phyloP scores from a whole-genome alignment of 2,329 filamentous ascomycete species.

The Rugonectria rugulosa region DNA sequence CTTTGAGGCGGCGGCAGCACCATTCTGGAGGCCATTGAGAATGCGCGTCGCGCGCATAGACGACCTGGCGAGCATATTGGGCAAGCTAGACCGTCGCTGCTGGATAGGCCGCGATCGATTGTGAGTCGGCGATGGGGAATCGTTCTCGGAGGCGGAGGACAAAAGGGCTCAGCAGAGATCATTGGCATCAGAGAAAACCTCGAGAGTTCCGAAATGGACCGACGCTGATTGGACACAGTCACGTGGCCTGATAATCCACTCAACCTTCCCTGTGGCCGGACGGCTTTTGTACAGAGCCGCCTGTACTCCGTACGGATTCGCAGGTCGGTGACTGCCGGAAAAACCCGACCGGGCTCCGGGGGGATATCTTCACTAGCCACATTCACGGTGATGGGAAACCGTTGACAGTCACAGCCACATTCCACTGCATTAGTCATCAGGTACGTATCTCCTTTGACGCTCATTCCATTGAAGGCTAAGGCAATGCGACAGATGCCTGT shows the following conservation, averaged over 20 bases:
- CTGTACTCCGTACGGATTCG: no score
- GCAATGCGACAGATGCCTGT: neutral
- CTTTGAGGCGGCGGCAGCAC: conserved; percentile 75
- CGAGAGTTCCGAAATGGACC: conserved; percentile 54
- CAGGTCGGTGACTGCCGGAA: conserved; percentile 9
- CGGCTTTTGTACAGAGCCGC: conserved; percentile 27
- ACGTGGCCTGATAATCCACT: conserved; percentile 40
- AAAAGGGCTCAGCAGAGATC: conserved; percentile 51
- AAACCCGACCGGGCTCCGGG: conserved; percentile 9
- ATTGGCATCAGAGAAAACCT: conserved; percentile 50
- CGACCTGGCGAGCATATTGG: conserved; percentile 93
- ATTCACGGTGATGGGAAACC: no score
- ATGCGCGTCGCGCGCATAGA: conserved; percentile 88
- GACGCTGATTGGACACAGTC: conserved; percentile 51
- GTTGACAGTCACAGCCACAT: neutral
- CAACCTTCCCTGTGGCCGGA: conserved; percentile 29
- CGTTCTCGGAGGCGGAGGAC: conserved; percentile 49
- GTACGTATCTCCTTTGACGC: neutral
- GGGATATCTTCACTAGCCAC: conserved; percentile 5
- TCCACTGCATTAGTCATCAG: neutral
- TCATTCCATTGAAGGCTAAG: no score
- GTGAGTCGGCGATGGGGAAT: conserved; percentile 46
- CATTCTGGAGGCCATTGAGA: conserved; percentile 79
- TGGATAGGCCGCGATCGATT: conserved; percentile 46
- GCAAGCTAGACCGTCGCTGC: conserved; percentile 51